A percentile compares a stretch with the other conserved stretches of the same genome.
phyloP scores from a whole-genome alignment of 331 rosid species.

The Erythrophleum ivorense region DNA sequence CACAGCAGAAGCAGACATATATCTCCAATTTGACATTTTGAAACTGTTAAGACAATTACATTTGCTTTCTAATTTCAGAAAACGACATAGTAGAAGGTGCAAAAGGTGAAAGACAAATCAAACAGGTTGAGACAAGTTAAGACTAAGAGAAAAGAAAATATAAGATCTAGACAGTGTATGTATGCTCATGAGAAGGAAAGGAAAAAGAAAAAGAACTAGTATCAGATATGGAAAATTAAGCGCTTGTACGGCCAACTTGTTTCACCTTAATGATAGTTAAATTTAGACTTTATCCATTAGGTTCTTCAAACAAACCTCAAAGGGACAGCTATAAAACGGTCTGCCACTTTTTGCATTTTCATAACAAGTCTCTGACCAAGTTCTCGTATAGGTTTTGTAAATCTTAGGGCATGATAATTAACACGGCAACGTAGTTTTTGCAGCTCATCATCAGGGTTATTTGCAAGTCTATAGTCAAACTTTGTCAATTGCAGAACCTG shows the following conservation, averaged over 20 bases:
- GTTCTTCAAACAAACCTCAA: conserved; percentile 69
- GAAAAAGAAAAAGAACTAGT: not conserved
- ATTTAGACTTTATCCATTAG: conserved; percentile 6
- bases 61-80: conserved; percentile 23
- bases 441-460: conserved; percentile 84
- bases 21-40: conserved; percentile 28
- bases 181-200: not conserved
- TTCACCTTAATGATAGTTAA: not conserved
- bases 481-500: conserved; percentile 98
- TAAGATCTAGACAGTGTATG: not conserved
- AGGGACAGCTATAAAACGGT: conserved; percentile 85
- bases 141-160: not conserved
- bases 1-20: conserved; percentile 31
- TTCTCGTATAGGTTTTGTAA: conserved; percentile 82
- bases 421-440: conserved; percentile 96
- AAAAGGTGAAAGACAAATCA: conserved; percentile 19
- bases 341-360: conserved; percentile 83
- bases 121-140: not conserved
- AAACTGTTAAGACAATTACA: conserved; percentile 20
- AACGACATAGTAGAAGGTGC: conserved; percentile 1
- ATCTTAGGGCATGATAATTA: conserved; percentile 88
- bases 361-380: conserved; percentile 76
- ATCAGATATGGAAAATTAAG: not conserved
- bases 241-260: not conserved
- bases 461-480: conserved; percentile 96